Evolutionary conservation across 257 asterid species (phyloP), one percentile per base, ranked within the genome.

Genomic region (Plectranthus barbatus): DNA sequence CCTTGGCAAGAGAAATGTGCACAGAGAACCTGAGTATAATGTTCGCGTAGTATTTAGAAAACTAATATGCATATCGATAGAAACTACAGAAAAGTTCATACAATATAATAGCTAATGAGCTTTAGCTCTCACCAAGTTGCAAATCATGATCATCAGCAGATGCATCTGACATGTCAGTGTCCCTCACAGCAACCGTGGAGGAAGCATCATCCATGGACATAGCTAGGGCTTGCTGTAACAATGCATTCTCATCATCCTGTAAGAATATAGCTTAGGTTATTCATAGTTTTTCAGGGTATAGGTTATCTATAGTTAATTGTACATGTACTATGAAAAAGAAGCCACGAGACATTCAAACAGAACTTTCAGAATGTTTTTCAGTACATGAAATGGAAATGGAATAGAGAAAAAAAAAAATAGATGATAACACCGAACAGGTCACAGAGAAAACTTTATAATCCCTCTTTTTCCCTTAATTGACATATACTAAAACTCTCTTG

Each of bases 231-330:
- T 87, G 96, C 80, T 87, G 99, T 70, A 93, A 79, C 75, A 93
- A 79, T 55, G 96, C 96, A 70, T 85, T 93, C 80, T 93, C 99
- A 79, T 93, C 99, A 71, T 87, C 99, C 99, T 93, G 81, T 58
- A 73, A 64, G 71, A 73, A 24, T 36, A 73, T 42, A 60, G 36
- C 44, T 56, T 33, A 44, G 44, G 59, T 56, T 69, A 77, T 56
- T 48, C 37, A 17, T 33, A 45, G 36, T 62, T 21, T 34, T 34
- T 34, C 0, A 9, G 39, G 39, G 39, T 34, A 34, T 31, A 44
- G 37, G 56, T 58, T 69, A 77, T 52, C 40, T 47, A 18, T 29
- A 40, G 31, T 55, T 36, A 41, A 48, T 9, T 44, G 45, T 41
- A 55, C 66, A 48, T 37, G 23, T 10, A 60, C 14, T n/a, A 23